These are phyloP conservation scores for Ophiorrhiza pumila DNA, from an alignment of 257 asterid genomes.

Conservation along the genomic window DNA sequence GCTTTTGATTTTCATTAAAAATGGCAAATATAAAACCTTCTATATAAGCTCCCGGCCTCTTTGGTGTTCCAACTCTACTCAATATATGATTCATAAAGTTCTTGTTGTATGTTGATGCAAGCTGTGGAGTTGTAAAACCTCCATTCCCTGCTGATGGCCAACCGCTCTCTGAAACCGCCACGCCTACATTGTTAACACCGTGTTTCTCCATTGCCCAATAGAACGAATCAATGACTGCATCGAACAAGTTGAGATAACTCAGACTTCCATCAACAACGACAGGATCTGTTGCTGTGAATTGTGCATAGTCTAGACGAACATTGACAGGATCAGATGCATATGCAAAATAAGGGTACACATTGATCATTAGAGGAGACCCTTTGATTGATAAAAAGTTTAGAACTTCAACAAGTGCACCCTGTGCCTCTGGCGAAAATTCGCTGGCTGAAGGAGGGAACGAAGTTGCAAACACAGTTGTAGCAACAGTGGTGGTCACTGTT, in stretches of 20 bases:
- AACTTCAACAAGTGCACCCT: conserved; percentile 21
- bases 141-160: conserved; percentile 38
- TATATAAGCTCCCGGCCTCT: conserved; percentile 11
- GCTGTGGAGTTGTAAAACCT: not conserved
- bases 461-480: conserved; percentile 9
- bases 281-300: conserved; percentile 21
- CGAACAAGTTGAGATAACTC: conserved; percentile 34
- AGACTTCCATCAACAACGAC: not conserved
- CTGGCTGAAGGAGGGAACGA: conserved; percentile 34
- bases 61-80: conserved; percentile 19
- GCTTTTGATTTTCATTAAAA: conserved; percentile 29
- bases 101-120: conserved; percentile 21
- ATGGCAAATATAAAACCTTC: conserved; percentile 25
- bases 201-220: conserved; percentile 40
- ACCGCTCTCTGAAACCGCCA: conserved; percentile 40
- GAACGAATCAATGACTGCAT: conserved; percentile 36
- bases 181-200: conserved; percentile 19
- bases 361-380: conserved; percentile 25
- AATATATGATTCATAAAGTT: conserved; percentile 6
- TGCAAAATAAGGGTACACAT: conserved; percentile 47
- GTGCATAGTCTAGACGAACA: conserved; percentile 29
- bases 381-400: conserved; percentile 18
- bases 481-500: conserved; percentile 12
- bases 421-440: conserved; percentile 4
- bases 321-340: not conserved